These are phyloP conservation scores for Microdochium bolleyi DNA, from an alignment of 2,329 filamentous ascomycete genomes.

Conservation along the genomic window DNA sequence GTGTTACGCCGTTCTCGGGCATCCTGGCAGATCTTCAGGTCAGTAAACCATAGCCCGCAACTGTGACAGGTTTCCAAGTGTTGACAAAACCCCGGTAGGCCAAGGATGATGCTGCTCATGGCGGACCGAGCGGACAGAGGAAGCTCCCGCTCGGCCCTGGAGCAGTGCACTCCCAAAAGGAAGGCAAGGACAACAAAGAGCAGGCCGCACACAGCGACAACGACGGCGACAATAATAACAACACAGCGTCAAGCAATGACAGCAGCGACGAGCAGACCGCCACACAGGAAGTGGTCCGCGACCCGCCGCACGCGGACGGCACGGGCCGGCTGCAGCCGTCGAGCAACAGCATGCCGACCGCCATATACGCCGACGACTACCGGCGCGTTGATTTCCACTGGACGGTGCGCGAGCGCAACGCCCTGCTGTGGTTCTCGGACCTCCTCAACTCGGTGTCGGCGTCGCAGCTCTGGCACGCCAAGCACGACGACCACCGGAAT, in stretches of 20 bases:
- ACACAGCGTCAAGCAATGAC: too few relatives aligned
- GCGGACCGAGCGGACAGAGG: background rate
- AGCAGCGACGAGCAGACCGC: too few relatives aligned
- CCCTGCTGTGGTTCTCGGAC: constrained; percentile 49
- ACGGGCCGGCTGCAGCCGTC: background rate
- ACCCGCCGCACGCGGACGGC: too few relatives aligned
- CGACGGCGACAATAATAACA: too few relatives aligned
- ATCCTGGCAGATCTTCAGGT: constrained; percentile 46
- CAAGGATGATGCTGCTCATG: constrained; percentile 18
- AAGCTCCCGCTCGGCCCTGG: background rate
- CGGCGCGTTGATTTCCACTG: constrained; percentile 52
- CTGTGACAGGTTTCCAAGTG: too few relatives aligned
- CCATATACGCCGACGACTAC: constrained; percentile 25
- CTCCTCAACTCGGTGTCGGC: constrained; percentile 39
- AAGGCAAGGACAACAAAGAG: background rate
- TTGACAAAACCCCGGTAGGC: constrained; percentile 1
- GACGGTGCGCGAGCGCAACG: constrained; percentile 49
- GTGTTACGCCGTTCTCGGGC: constrained; percentile 49
- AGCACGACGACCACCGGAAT: constrained; percentile 24
- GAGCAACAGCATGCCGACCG: constrained; percentile 5
- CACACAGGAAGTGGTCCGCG: too few relatives aligned
- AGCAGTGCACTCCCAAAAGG: background rate
- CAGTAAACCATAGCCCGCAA: too few relatives aligned
- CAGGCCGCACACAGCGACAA: background rate
- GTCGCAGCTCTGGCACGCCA: constrained; percentile 27